phyloP scores from a whole-genome alignment of 352 stramenopile genomes.

The Globisporangium abappressorium region DNA sequence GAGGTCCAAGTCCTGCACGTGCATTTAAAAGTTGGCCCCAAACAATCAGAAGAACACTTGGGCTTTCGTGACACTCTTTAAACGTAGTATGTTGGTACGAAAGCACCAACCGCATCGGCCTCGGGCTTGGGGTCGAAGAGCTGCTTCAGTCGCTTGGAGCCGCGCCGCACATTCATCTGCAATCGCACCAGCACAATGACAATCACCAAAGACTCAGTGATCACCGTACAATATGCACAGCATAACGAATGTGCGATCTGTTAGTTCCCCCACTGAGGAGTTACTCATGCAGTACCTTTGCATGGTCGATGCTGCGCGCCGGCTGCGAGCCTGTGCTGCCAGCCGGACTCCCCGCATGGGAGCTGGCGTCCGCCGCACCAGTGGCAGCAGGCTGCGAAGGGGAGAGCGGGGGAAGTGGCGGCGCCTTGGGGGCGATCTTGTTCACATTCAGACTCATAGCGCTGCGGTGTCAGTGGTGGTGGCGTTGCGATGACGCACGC shows the following conservation, averaged over 20 bases:
- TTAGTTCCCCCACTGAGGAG: background rate
- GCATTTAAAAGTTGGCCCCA: background rate
- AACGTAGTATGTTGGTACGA: background rate
- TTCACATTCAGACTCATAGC: conserved; percentile 18
- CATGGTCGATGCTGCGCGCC: conserved; percentile 20
- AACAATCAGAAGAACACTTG: no score
- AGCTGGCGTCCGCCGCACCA: background rate
- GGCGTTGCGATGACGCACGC: no score
- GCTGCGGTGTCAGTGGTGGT: background rate
- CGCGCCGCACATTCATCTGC: conserved; percentile 31
- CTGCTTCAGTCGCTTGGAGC: conserved; percentile 26
- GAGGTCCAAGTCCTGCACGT: conserved; percentile 45
- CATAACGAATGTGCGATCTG: background rate
- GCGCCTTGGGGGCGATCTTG: conserved; percentile 15
- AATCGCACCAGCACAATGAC: background rate
- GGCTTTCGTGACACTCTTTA: background rate
- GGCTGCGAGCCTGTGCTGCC: background rate
- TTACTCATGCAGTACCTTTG: conserved; percentile 16
- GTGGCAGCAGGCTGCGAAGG: background rate
- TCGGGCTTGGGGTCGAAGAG: conserved; percentile 26
- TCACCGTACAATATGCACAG: background rate
- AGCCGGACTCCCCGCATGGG: background rate
- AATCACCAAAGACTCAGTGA: background rate
- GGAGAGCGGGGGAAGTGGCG: background rate
- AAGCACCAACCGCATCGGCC: conserved; percentile 21